Evolutionary conservation across 352 stramenopile species (phyloP).

Genomic region (Pythium grandisporangium): DNA sequence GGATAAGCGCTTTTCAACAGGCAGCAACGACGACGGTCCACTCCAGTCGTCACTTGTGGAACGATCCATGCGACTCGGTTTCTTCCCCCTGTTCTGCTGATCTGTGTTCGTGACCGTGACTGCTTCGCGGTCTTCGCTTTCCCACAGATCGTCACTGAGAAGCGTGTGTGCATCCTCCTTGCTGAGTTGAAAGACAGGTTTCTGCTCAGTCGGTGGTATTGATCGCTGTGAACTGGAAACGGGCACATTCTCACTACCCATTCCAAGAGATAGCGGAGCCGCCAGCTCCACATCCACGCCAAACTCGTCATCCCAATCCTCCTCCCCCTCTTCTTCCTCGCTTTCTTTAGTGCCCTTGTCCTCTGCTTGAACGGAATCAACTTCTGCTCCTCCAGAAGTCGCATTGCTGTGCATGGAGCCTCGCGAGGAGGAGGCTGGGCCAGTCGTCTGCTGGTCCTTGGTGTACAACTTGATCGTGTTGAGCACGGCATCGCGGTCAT

Average conservation of each 20-base stretch:
- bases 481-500: conserved; percentile 70
- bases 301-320: conserved; percentile 85
- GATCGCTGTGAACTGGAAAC: neutral
- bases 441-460: conserved; percentile 13
- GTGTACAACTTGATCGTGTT: conserved; percentile 85
- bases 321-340: conserved; percentile 40
- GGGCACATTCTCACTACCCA: conserved; percentile 1
- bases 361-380: too few relatives aligned
- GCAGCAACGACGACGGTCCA: conserved; percentile 43
- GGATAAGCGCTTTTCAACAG: conserved; percentile 44
- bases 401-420: too few relatives aligned
- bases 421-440: too few relatives aligned
- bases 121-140: conserved; percentile 26
- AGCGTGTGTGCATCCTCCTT: conserved; percentile 69
- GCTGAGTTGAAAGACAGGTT: conserved; percentile 50
- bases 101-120: neutral
- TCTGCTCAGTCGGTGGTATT: neutral
- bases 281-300: conserved; percentile 48
- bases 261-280: conserved; percentile 19
- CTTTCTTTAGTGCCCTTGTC: too few relatives aligned
- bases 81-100: neutral
- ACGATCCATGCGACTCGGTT: neutral
- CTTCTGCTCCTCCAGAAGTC: neutral
- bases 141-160: conserved; percentile 66
- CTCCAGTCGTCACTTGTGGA: conserved; percentile 46